Percentiles rank a stretch among this genome's conserved stretches.
Evolutionary conservation across 179 eudicot genomes (phyloP).

Genomic region (Spinacia oleracea): DNA sequence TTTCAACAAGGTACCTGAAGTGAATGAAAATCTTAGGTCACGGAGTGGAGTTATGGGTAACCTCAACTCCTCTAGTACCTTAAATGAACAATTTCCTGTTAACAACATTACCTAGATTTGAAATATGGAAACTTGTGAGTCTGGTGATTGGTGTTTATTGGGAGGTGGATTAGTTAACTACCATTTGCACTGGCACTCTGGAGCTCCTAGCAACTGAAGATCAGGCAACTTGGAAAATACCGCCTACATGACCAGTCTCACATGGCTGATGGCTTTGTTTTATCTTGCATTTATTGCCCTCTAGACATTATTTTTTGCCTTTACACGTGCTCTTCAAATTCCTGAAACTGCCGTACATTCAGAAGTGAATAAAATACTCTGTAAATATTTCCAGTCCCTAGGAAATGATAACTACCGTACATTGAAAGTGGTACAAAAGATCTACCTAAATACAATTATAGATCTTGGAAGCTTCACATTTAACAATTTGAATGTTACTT

Average conservation of each 20-base stretch:
- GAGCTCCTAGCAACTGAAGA: background rate
- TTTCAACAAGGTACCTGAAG: no score
- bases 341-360: slow-evolving; percentile 1
- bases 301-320: background rate
- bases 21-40: no score
- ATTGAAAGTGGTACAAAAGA: background rate
- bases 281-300: background rate
- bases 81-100: no score
- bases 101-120: background rate
- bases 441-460: background rate
- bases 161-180: background rate
- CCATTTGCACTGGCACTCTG: background rate
- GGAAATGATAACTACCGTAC: slow-evolving; percentile 8
- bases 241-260: background rate
- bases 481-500: background rate
- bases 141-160: background rate
- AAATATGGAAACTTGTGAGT: background rate
- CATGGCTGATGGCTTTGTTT: background rate
- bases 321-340: background rate
- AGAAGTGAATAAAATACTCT: background rate
- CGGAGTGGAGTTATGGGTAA: no score
- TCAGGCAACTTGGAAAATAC: background rate
- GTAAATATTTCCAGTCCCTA: background rate
- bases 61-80: no score
- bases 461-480: background rate